Evolutionary conservation across 495 filamentous ascomycete genomes (phyloP).

Genomic region (Penicillium angulare): DNA sequence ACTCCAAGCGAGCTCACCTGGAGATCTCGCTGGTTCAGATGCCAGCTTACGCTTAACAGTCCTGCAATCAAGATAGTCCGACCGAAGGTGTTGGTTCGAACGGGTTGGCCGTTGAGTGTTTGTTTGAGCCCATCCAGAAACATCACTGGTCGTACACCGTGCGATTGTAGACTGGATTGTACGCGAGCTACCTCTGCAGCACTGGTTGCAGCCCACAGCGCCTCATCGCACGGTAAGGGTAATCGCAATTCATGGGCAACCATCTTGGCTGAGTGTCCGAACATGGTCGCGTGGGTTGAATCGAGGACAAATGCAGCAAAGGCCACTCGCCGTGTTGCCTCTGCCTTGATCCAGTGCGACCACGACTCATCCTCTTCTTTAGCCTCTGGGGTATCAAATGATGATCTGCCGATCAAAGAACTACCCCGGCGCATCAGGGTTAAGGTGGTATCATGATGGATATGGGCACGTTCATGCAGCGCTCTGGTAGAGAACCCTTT

Average conservation of each 20-base stretch:
- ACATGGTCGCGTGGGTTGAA: constrained; percentile 96
- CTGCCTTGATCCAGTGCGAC: constrained; percentile 95
- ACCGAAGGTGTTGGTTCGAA: constrained; percentile 92
- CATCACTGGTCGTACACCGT: constrained; percentile 80
- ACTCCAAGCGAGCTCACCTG: constrained; percentile 86
- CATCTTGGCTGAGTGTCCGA: constrained; percentile 96
- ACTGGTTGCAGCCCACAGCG: constrained; percentile 89
- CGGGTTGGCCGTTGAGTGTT: constrained; percentile 81
- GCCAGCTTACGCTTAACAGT: constrained; percentile 90
- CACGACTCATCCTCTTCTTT: constrained; percentile 86
- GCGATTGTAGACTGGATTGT: constrained; percentile 76
- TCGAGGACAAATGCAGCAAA: constrained; percentile 96
- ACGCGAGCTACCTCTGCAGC: constrained; percentile 84
- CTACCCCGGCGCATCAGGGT: constrained; percentile 92
- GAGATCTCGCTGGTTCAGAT: constrained; percentile 95
- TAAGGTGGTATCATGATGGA: constrained; percentile 94
- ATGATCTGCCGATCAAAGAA: constrained; percentile 86
- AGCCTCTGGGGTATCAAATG: constrained; percentile 84
- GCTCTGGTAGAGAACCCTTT: constrained; percentile 93
- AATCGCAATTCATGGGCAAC: constrained; percentile 94
- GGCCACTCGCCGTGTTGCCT: constrained; percentile 84
- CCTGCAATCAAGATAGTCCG: constrained; percentile 96
- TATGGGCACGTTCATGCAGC: constrained; percentile 93
- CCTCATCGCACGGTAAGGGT: constrained; percentile 90
- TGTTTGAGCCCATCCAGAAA: constrained; percentile 92